Evolutionary conservation across 2,329 filamentous ascomycete genomes (phyloP), one percentile per base, ranked within the genome.

Genomic region (Trichoderma sp.): DNA sequence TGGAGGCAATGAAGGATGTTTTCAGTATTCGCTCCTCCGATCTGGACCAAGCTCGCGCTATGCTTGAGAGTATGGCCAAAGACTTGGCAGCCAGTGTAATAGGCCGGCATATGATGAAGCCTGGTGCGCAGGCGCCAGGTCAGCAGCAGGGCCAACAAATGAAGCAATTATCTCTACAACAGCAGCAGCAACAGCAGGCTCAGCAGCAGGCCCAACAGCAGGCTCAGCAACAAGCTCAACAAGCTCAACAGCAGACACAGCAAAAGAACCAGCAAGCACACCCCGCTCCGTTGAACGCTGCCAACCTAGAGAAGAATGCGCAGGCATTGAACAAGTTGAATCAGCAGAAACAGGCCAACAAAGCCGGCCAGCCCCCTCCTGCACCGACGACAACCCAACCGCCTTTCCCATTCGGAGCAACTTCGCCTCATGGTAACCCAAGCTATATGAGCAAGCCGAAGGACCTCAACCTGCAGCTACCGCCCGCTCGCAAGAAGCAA

Each of bases 341-440:
- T 70, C 75, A 76, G 64, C 76, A 80, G 26, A 82, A 81, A 71
- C 70, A 72, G 30, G 67, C 82, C 39, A 85, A 82, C 77, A 88
- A 86, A 76, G 80, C 80, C 9, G 82, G 81, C 9, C 84, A 87
- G 73, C 80, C 85, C 0, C 88, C 88, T 4, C 83, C 87, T 13
- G 88, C 89, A 11, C 88, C 89, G 17, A 90, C 87, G 0, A 85
- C 85, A 1, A 76, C 85, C 15, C 87, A 89, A 73, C 85, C 88
- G 17, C 88, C 88, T 0, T 89, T 89, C 77, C 80, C 82, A 30
- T 85, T 90, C 71, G 85, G 85, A 13, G 85, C 84, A 20, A 81
- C 84, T 9, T 90, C 89, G 6, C 89, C 89, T 36, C 87, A 89
- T 73, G 89, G 88, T 13, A 86, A 87, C 71, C 89, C 89, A 2